Evolutionary conservation across 352 stramenopile genomes (phyloP), one percentile per base, ranked within the genome.

Genomic region (Phytophthora meadii): DNA sequence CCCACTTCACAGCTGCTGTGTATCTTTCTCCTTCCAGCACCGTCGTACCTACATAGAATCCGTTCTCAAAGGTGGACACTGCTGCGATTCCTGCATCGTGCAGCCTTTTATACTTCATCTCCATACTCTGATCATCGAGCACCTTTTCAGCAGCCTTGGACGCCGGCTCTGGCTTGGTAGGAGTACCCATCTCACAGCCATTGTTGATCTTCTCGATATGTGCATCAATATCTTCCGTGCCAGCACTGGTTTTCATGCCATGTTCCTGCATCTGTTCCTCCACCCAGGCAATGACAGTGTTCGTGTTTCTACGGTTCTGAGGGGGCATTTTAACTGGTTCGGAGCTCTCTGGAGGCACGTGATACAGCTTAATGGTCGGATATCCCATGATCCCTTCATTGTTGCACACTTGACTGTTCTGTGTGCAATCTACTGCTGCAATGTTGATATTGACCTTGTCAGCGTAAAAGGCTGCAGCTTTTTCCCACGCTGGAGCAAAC

Each of bases 401-500:
- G 60, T 77, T 81, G 68, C 84, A 93, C 28, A 85, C 54, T 0
- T 71, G 62, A 48, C 75, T 77, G 50, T 90, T 71, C 46, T 77
- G 72, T 41, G 80, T 90, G 68, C 84, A 94, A 70, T 94, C 85
- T n/a, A 94, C 78, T 11, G 83, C 83, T 42, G 83, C 85, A 45
- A 91, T 68, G 57, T 87, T 76, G 48, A 92, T 68, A 24, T 55
- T 72, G 36, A 66, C 54, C 42, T 70, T 88, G 19, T 86, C 70
- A 32, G 72, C 81, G 59, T 93, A 92, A 56, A 90, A 89, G 28
- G 73, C 65, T 2, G 81, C 82, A 19, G 91, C 73, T 24, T 89
- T 89, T 54, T 93, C 86, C 66, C 73, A 81, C 42, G 84, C 79
- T 10, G 84, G 84, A 42, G 86, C 86, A 40, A 94, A 90, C 28